Evolutionary conservation across 345 rosid genomes (phyloP).

Genomic region (Rhodamnia rubescens): DNA sequence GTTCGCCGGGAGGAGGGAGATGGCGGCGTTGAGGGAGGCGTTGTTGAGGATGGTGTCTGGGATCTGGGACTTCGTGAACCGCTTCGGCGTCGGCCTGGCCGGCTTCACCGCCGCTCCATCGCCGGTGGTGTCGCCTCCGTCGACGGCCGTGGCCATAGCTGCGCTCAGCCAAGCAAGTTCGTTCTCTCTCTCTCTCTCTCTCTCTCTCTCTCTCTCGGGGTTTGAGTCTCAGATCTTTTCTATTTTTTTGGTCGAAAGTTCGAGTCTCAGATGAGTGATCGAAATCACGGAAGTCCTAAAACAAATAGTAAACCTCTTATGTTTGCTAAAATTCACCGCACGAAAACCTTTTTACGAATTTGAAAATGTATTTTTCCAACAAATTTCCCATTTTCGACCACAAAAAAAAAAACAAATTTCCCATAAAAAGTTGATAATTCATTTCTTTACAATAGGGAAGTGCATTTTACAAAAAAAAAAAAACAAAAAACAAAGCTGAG

Average conservation of each 20-base stretch:
- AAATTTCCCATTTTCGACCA: no score
- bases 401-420: no score
- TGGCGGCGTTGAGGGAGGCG: conserved; percentile 67
- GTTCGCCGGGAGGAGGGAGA: conserved; percentile 61
- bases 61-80: conserved; percentile 73
- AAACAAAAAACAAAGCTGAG: no score
- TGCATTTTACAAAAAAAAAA: no score
- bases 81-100: conserved; percentile 58
- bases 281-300: neutral
- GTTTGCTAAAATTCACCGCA: neutral
- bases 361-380: no score
- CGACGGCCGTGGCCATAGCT: neutral
- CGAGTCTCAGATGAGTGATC: neutral
- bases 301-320: neutral
- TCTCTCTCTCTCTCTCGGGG: no score
- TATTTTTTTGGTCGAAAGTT: no score
- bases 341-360: neutral
- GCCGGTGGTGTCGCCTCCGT: neutral
- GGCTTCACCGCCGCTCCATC: neutral
- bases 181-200: neutral
- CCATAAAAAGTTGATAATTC: no score
- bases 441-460: no score
- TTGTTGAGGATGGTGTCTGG: conserved; percentile 77
- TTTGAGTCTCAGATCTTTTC: no score
- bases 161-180: neutral